phyloP scores from a whole-genome alignment of 2,329 filamentous ascomycete genomes.

The Cytospora paraplurivora region DNA sequence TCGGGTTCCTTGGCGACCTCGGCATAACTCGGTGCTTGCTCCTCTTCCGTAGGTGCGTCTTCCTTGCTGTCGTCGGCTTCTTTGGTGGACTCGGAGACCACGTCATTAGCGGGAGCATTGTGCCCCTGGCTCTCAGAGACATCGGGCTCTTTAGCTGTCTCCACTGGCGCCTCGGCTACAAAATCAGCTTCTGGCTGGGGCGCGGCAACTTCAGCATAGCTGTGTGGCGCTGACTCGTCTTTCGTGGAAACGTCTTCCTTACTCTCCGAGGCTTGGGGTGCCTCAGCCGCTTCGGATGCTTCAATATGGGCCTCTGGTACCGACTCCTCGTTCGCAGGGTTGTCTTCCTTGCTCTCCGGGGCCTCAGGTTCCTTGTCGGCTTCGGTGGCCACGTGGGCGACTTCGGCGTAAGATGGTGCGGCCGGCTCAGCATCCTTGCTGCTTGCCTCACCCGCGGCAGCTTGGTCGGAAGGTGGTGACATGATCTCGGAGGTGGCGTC shows the following conservation, averaged over 20 bases:
- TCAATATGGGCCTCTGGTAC: neutral
- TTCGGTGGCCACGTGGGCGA: neutral
- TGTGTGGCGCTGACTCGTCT: no score
- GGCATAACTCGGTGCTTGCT: neutral
- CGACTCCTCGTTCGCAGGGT: neutral
- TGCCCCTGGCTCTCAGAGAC: no score
- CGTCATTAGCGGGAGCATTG: neutral
- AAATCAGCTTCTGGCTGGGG: no score
- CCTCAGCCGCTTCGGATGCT: neutral
- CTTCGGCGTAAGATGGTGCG: no score
- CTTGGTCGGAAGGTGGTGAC: conserved; percentile 21
- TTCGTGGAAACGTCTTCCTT: no score
- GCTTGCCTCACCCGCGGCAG: conserved; percentile 1
- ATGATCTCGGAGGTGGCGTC: conserved; percentile 11
- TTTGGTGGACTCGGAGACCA: neutral
- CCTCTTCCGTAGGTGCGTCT: neutral
- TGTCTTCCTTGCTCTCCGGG: conserved; percentile 14
- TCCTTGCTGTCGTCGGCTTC: neutral
- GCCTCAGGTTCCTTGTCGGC: conserved; percentile 14
- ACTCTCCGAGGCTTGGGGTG: conserved; percentile 1
- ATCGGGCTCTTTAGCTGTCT: no score
- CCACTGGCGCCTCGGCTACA: no score
- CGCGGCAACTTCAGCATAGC: no score
- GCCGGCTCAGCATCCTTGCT: conserved; percentile 10
- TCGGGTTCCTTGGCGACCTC: neutral